Conservation (phyloP, 1,284 basidiomycete species). For the Testicularia cyperi region DNA sequence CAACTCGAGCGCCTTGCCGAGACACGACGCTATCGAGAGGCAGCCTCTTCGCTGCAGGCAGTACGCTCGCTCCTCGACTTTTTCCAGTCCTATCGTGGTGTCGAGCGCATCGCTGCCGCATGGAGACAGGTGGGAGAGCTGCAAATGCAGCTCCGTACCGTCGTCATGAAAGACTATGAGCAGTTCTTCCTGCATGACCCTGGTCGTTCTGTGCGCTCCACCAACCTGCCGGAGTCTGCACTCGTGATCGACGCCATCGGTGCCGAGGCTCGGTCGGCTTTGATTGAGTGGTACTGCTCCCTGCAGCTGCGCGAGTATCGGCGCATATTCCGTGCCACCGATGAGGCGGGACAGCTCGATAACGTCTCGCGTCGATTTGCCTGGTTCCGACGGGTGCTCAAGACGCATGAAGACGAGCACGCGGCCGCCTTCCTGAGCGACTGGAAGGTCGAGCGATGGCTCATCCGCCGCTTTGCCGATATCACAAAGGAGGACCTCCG, state of each 20-base stretch:
- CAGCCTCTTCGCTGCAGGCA: constrained; percentile 52
- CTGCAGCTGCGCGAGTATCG: constrained; percentile 94
- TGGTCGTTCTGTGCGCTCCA: constrained; percentile 35
- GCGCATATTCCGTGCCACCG: constrained; percentile 74
- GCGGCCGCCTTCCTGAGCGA: constrained; percentile 42
- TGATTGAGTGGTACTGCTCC: constrained; percentile 85
- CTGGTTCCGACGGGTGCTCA: constrained; percentile 91
- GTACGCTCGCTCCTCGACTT: constrained; percentile 51
- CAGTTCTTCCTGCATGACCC: constrained; percentile 45
- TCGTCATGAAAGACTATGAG: constrained; percentile 53
- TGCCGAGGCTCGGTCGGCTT: constrained; percentile 63
- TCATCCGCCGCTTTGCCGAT: constrained; percentile 49
- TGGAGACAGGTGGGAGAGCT: constrained; percentile 45
- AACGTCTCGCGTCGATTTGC: constrained; percentile 90
- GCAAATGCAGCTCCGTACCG: constrained; percentile 37
- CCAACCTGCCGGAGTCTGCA: constrained; percentile 49
- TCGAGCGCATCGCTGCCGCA: constrained; percentile 46
- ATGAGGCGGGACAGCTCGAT: constrained; percentile 85
- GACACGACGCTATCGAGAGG: constrained; percentile 47
- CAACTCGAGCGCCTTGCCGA: constrained; percentile 52
- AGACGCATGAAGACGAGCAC: constrained; percentile 83
- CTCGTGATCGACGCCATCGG: constrained; percentile 56
- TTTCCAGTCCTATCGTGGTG: constrained; percentile 47
- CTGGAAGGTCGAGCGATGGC: constrained; percentile 52
- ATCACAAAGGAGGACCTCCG: constrained; percentile 56